Evolutionary conservation across 768 basidiomycete genomes (phyloP).

Genomic region (Trametes maxima): DNA sequence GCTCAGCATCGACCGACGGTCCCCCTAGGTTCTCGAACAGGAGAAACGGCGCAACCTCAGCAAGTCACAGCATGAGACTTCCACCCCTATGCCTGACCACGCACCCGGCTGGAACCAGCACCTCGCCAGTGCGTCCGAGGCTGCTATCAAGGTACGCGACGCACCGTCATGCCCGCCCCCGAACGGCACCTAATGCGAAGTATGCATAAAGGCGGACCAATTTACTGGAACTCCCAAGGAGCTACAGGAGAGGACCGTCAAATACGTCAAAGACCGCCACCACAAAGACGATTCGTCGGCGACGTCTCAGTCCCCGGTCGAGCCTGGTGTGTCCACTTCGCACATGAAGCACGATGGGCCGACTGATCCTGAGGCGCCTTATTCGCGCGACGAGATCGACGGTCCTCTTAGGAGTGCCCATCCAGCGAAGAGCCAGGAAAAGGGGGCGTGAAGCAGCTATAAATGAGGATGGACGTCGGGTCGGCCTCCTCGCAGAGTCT

Average conservation of each 20-base stretch:
- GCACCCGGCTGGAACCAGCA: constrained; percentile 43
- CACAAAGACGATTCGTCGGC: constrained; percentile 11
- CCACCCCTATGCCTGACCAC: constrained; percentile 32
- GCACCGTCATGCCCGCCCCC: too few species aligned
- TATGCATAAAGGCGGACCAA: constrained; percentile 31
- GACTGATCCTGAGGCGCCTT: constrained; percentile 21
- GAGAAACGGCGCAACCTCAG: constrained; percentile 39
- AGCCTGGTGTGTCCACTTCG: constrained; percentile 18
- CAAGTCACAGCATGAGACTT: constrained; percentile 38
- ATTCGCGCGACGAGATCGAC: constrained; percentile 29
- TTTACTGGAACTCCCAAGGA: constrained; percentile 19
- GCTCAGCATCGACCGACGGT: not conserved
- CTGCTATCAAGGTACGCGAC: constrained; percentile 35
- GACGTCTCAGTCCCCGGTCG: constrained; percentile 9
- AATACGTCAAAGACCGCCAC: constrained; percentile 32
- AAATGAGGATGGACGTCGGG: constrained; percentile 1
- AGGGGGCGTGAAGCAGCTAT: constrained; percentile 15
- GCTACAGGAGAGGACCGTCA: constrained; percentile 29
- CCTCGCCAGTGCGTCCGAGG: constrained; percentile 39
- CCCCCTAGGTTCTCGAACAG: constrained; percentile 32
- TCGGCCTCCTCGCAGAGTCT: not conserved
- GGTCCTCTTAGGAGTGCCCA: constrained; percentile 27
- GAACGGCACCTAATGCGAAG: too few species aligned
- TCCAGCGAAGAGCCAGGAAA: not conserved
- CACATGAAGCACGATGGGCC: constrained; percentile 19